Percentiles rank a stretch among this genome's conserved stretches.
Conservation (phyloP, 768 basidiomycete genomes). For the Rhizopogon sp. region DNA sequence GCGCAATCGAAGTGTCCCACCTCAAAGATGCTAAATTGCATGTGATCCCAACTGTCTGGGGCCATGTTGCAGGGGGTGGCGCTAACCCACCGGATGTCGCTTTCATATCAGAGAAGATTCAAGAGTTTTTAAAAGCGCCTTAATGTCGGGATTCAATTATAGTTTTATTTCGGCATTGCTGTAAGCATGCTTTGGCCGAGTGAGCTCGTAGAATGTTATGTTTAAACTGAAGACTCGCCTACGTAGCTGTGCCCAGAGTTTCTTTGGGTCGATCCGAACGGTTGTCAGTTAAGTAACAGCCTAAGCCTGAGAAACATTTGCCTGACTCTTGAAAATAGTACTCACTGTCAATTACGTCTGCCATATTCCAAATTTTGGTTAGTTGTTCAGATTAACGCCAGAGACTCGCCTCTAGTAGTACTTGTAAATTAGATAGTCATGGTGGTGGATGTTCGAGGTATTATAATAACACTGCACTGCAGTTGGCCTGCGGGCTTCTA, state of each 20-base stretch:
- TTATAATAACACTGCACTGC: no score
- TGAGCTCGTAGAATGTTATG: not conserved
- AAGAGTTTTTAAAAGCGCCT: constrained; percentile 34
- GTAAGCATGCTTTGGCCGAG: no score
- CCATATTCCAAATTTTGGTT: no score
- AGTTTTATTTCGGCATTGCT: not conserved
- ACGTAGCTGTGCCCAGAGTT: not conserved
- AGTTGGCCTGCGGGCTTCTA: no score
- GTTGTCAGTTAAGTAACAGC: no score
- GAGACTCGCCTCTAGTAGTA: no score
- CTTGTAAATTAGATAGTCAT: no score
- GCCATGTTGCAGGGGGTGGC: constrained; percentile 51
- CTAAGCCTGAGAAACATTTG: no score
- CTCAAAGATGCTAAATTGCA: constrained; percentile 40
- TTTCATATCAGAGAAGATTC: constrained; percentile 38
- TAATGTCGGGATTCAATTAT: not conserved
- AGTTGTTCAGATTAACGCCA: no score
- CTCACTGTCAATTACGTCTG: no score
- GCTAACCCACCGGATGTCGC: constrained; percentile 32
- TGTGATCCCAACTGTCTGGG: constrained; percentile 54
- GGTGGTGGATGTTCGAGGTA: no score
- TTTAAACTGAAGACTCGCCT: not conserved
- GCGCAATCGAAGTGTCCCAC: constrained; percentile 39
- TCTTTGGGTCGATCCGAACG: not conserved
- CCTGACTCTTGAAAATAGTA: no score